Conservation (phyloP, 2,329 filamentous ascomycete genomes). For the Fusarium nelsonii region DNA sequence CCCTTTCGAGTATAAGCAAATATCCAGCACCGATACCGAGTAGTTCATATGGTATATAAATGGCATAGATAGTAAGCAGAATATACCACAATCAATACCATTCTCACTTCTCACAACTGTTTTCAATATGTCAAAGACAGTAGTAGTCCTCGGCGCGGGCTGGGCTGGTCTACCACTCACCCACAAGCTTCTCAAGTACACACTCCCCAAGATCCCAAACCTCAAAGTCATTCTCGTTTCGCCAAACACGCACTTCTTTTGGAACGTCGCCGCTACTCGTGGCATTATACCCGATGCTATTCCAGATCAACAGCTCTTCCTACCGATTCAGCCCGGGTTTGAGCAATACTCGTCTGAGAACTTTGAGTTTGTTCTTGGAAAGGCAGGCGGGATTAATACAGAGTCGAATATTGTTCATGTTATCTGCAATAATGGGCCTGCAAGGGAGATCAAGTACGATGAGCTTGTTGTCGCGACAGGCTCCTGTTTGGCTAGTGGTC, state of each 20-base stretch:
- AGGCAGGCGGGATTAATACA: slow-evolving; percentile 54
- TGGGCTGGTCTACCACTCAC: slow-evolving; percentile 64
- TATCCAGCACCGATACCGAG: slow-evolving; percentile 21
- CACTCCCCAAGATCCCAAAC: slow-evolving; percentile 55
- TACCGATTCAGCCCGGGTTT: slow-evolving; percentile 60
- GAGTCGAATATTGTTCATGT: slow-evolving; percentile 56
- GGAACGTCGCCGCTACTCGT: slow-evolving; percentile 68
- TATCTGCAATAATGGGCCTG: slow-evolving; percentile 44
- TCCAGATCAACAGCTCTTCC: slow-evolving; percentile 61
- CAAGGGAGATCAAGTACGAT: slow-evolving; percentile 59
- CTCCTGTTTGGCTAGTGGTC: slow-evolving; percentile 55
- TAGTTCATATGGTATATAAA: not conserved
- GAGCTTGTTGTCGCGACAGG: slow-evolving; percentile 68
- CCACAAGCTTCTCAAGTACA: slow-evolving; percentile 65
- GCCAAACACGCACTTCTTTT: slow-evolving; percentile 66
- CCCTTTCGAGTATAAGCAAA: accelerated
- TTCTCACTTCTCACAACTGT: too few species aligned
- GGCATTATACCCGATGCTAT: slow-evolving; percentile 64
- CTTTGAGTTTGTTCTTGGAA: slow-evolving; percentile 64
- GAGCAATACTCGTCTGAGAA: slow-evolving; percentile 58
- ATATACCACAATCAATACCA: not conserved
- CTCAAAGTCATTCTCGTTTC: slow-evolving; percentile 66
- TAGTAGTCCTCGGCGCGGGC: slow-evolving; percentile 66
- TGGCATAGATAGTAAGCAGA: not conserved
- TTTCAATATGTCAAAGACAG: slow-evolving; percentile 60